phyloP scores from a whole-genome alignment of 805 yeast genomes.

The Saccharomycopsis amapae region DNA sequence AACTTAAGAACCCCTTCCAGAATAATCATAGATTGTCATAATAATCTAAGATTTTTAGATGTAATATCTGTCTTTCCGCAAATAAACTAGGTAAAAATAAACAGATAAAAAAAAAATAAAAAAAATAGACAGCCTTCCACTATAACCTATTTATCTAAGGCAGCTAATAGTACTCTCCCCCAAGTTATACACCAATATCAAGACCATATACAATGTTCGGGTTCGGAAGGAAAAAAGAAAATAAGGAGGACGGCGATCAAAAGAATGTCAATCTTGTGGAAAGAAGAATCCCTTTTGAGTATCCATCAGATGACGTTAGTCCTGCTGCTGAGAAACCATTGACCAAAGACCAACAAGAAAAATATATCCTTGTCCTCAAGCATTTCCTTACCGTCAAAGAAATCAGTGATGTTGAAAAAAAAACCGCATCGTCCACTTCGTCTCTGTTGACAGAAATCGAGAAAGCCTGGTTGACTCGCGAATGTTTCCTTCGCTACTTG shows the following conservation, averaged over 20 bases:
- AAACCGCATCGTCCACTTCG: neutral
- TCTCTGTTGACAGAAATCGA: conserved; percentile 18
- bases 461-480: conserved; percentile 80
- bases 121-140: too few species aligned
- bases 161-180: too few species aligned
- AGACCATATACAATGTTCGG: conserved; percentile 20
- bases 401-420: conserved; percentile 2
- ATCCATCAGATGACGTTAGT: conserved; percentile 40
- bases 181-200: too few species aligned
- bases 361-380: conserved; percentile 52
- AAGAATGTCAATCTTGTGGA: conserved; percentile 22
- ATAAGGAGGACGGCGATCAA: neutral
- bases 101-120: too few species aligned
- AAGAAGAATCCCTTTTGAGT: conserved; percentile 44
- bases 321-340: conserved; percentile 46
- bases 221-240: conserved; percentile 17
- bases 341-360: conserved; percentile 46
- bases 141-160: too few species aligned
- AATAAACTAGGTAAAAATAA: too few species aligned
- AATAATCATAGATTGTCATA: too few species aligned
- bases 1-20: too few species aligned
- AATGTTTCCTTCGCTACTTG: conserved; percentile 81
- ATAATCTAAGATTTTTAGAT: too few species aligned
- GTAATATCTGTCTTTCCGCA: too few species aligned
- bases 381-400: conserved; percentile 37